Percentiles rank a stretch among this genome's conserved stretches.
These are phyloP conservation scores for Cryptosporidium tyzzeri DNA, from an alignment of 169 alveolate genomes.

Conservation along the genomic window DNA sequence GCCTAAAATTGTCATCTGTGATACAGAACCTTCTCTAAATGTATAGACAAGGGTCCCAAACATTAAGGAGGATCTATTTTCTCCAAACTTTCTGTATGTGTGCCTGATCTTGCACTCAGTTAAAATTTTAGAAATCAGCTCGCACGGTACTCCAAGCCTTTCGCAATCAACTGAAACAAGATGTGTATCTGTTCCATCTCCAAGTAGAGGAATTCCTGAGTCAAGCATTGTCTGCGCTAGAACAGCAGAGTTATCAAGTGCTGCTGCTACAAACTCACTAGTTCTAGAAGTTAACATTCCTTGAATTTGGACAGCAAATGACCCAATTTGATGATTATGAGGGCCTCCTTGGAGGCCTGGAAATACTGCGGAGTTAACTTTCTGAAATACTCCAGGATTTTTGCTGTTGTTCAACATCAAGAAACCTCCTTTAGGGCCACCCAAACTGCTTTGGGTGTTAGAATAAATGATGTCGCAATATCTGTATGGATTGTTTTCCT, in stretches of 20 bases:
- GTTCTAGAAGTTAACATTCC: slow-evolving; percentile 79
- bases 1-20: slow-evolving; percentile 21
- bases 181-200: slow-evolving; percentile 87
- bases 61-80: not conserved
- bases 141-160: slow-evolving; percentile 7
- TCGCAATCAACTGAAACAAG: slow-evolving; percentile 79
- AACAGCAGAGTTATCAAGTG: slow-evolving; percentile 74
- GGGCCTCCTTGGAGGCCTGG: slow-evolving; percentile 98
- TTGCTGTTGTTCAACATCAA: slow-evolving; percentile 47
- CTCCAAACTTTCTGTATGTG: not conserved
- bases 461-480: slow-evolving; percentile 86
- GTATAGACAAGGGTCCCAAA: slow-evolving; percentile 32
- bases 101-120: slow-evolving; percentile 10
- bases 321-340: slow-evolving; percentile 88
- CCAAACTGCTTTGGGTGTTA: slow-evolving; percentile 88
- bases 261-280: slow-evolving; percentile 77
- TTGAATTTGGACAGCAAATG: slow-evolving; percentile 84
- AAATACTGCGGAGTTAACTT: slow-evolving; percentile 94
- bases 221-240: slow-evolving; percentile 75
- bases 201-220: slow-evolving; percentile 78
- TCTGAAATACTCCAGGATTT: slow-evolving; percentile 83
- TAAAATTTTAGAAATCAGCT: slow-evolving; percentile 6
- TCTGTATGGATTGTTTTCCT: slow-evolving; percentile 43
- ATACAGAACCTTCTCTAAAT: slow-evolving; percentile 25
- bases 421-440: slow-evolving; percentile 88